These are phyloP conservation scores for Diaporthe amygdali DNA, from an alignment of 2,329 filamentous ascomycete genomes.

Conservation along the genomic window DNA sequence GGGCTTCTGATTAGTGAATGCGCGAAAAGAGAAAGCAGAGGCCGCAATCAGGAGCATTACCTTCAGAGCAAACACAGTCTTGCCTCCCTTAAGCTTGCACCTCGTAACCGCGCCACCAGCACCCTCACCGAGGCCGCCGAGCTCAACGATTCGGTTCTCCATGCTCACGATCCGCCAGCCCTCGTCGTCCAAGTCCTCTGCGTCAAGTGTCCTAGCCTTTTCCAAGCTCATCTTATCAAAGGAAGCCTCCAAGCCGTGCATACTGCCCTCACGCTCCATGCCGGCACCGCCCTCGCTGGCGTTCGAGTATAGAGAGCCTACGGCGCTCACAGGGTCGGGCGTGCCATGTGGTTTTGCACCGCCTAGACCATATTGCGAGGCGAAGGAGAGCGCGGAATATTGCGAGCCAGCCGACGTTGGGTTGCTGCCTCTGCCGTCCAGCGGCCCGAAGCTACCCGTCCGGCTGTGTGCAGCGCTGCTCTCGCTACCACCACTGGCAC, in stretches of 20 bases:
- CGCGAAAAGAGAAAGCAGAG: constrained; percentile 25
- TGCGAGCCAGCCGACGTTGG: constrained; percentile 88
- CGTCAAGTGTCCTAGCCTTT: constrained; percentile 82
- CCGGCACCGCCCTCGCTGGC: constrained; percentile 74
- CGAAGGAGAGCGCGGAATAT: constrained; percentile 83
- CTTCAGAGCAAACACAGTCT: constrained; percentile 96
- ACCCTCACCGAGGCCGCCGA: constrained; percentile 91
- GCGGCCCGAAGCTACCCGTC: constrained; percentile 80
- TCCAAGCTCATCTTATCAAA: constrained; percentile 84
- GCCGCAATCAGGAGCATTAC: constrained; percentile 48
- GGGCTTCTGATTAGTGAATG: constrained; percentile 12
- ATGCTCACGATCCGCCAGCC: constrained; percentile 93
- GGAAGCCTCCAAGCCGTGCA: constrained; percentile 72
- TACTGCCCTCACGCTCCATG: constrained; percentile 84
- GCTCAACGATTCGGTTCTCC: constrained; percentile 84
- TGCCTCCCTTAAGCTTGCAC: constrained; percentile 87
- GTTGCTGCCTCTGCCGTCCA: constrained; percentile 78
- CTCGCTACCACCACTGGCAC: constrained; percentile 79
- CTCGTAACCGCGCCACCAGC: constrained; percentile 94
- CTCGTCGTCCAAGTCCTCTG: constrained; percentile 93
- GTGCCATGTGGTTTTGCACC: constrained; percentile 69
- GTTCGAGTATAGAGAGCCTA: constrained; percentile 84
- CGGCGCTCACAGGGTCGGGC: constrained; percentile 86
- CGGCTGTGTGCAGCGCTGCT: constrained; percentile 80
- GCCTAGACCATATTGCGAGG: constrained; percentile 72